A percentile compares a stretch with the other conserved stretches of the same genome.
These are phyloP conservation scores for Pleurotus ostreatus DNA, from an alignment of 768 basidiomycete species.

Conservation along the genomic window DNA sequence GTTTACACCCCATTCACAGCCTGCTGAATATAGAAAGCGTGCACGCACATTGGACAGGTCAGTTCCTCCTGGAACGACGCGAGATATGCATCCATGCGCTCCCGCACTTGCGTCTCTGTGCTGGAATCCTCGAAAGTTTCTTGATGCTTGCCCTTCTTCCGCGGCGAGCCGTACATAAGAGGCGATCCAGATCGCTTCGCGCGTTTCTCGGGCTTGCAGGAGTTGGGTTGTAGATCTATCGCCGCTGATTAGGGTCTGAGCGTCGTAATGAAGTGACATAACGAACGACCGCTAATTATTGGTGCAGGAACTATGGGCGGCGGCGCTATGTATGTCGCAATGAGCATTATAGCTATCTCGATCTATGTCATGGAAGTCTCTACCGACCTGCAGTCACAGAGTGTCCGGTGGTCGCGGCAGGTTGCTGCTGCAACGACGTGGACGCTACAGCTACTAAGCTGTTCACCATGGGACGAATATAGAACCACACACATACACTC, in stretches of 20 bases:
- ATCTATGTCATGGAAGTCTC: not conserved
- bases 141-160: slow-evolving; percentile 44
- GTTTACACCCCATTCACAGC: too few species aligned
- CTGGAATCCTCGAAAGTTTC: slow-evolving; percentile 3
- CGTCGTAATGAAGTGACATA: not conserved
- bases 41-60: slow-evolving; percentile 67
- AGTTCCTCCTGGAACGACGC: slow-evolving; percentile 59
- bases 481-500: not conserved
- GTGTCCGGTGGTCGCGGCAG: not conserved
- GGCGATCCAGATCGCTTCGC: slow-evolving; percentile 1
- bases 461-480: not conserved
- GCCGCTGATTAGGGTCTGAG: not conserved
- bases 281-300: not conserved
- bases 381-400: not conserved
- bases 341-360: not conserved
- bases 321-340: too few species aligned
- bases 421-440: not conserved
- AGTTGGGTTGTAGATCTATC: not conserved
- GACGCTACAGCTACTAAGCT: not conserved
- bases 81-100: slow-evolving; percentile 25
- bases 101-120: slow-evolving; percentile 10
- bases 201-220: not conserved
- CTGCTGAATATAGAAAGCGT: too few species aligned
- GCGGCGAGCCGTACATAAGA: slow-evolving; percentile 10
- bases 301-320: too few species aligned